A percentile compares a stretch with the other conserved stretches of the same genome.
Conservation (phyloP, 1,284 basidiomycete genomes). For the Marasmius fiardii region DNA sequence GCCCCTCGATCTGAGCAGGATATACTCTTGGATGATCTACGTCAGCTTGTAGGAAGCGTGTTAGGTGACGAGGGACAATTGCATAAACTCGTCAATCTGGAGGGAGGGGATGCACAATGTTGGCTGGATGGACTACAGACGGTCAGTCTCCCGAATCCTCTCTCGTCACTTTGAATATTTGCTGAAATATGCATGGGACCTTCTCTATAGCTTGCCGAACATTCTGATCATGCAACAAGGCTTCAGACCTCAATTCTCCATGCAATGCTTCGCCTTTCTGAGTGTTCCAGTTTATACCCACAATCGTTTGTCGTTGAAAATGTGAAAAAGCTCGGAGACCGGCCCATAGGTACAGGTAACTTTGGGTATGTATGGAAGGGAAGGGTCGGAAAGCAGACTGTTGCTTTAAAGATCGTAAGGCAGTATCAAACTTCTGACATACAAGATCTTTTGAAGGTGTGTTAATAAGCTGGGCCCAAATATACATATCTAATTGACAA, state of each 20-base stretch:
- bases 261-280: not conserved
- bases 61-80: too few relatives aligned
- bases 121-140: too few relatives aligned
- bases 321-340: constrained; percentile 1
- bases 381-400: not conserved
- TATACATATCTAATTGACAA: too few relatives aligned
- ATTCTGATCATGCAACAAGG: not conserved
- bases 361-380: constrained; percentile 8
- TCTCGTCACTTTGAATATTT: too few relatives aligned
- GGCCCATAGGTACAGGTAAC: not conserved
- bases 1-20: too few relatives aligned
- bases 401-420: constrained; percentile 2
- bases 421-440: not conserved
- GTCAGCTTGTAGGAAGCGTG: too few relatives aligned
- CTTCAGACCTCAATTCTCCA: not conserved
- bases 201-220: not conserved
- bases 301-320: not conserved
- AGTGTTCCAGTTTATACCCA: not conserved
- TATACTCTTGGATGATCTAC: too few relatives aligned
- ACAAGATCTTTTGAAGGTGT: not conserved
- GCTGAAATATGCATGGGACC: too few relatives aligned
- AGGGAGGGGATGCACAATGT: too few relatives aligned
- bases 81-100: too few relatives aligned
- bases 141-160: too few relatives aligned
- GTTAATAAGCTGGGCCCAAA: not conserved